phyloP scores from a whole-genome alignment of 2,329 filamentous ascomycete species.

The Ramichloridium luteum region DNA sequence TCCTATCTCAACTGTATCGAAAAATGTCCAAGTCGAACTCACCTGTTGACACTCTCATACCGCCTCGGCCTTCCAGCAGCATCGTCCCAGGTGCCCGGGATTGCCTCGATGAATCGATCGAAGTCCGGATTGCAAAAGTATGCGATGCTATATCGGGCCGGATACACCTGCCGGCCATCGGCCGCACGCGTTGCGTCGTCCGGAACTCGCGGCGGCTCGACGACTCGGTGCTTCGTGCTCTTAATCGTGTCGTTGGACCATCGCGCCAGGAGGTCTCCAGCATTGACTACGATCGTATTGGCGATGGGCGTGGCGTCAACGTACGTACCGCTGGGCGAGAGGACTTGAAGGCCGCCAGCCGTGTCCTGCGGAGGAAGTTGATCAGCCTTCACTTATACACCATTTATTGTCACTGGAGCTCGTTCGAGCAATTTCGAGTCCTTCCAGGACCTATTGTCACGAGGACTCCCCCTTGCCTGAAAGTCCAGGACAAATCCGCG shows the following conservation, averaged over 20 bases:
- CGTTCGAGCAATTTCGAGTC: no score
- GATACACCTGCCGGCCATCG: no score
- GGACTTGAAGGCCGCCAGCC: conserved; percentile 47
- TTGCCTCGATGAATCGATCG: conserved; percentile 61
- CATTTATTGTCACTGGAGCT: no score
- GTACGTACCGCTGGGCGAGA: conserved; percentile 60
- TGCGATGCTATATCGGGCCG: conserved; percentile 69
- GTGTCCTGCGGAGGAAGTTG: conserved; percentile 34
- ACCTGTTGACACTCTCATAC: conserved; percentile 57
- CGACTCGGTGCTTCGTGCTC: conserved; percentile 79
- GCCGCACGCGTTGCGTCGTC: no score
- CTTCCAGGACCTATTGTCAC: no score
- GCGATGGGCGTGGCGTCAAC: conserved; percentile 74
- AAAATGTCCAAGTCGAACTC: conserved; percentile 4
- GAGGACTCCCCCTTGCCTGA: background rate
- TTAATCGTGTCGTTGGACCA: conserved; percentile 80
- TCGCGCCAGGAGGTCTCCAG: conserved; percentile 70
- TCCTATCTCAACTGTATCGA: conserved; percentile 1
- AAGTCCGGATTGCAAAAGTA: conserved; percentile 89
- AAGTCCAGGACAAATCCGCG: background rate
- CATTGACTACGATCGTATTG: conserved; percentile 76
- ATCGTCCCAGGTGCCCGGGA: conserved; percentile 64
- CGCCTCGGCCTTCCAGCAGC: conserved; percentile 59
- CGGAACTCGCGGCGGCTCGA: conserved; percentile 57
- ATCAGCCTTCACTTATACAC: no score